A percentile compares a stretch with the other conserved stretches of the same genome.
These are phyloP conservation scores for Spathaspora sp. DNA, from an alignment of 1,139 yeast genomes.

Conservation along the genomic window DNA sequence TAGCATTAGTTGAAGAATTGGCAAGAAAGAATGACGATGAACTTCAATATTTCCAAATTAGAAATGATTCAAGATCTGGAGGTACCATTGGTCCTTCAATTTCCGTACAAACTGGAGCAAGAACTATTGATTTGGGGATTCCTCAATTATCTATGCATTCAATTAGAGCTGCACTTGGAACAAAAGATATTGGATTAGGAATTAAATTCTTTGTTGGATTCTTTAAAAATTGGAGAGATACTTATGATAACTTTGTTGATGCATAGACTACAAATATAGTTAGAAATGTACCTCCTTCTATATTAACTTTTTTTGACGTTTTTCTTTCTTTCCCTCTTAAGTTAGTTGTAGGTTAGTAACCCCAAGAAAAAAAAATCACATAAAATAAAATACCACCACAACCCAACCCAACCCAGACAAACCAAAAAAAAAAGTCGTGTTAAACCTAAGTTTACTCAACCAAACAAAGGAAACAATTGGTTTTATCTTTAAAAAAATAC, in stretches of 20 bases:
- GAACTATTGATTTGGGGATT: constrained; percentile 46
- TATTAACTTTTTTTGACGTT: background rate
- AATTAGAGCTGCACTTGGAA: constrained; percentile 43
- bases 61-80: constrained; percentile 46
- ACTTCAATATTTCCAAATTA: constrained; percentile 43
- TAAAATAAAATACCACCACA: too few species aligned
- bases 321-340: too few species aligned
- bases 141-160: constrained; percentile 50
- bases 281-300: background rate
- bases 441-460: background rate
- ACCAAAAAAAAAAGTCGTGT: background rate
- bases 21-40: constrained; percentile 27
- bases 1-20: constrained; percentile 31
- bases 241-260: constrained; percentile 24
- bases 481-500: background rate
- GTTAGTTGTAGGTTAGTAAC: too few species aligned
- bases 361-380: too few species aligned
- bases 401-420: too few species aligned
- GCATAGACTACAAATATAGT: constrained; percentile 12
- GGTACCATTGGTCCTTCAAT: constrained; percentile 47
- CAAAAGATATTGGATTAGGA: constrained; percentile 45
- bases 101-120: constrained; percentile 42
- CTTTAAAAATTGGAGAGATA: constrained; percentile 35
- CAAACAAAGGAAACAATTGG: background rate
- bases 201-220: constrained; percentile 38